Evolutionary conservation across 208 protist genomes (phyloP).

Genomic region (Kentomonas sorsogonicus): DNA sequence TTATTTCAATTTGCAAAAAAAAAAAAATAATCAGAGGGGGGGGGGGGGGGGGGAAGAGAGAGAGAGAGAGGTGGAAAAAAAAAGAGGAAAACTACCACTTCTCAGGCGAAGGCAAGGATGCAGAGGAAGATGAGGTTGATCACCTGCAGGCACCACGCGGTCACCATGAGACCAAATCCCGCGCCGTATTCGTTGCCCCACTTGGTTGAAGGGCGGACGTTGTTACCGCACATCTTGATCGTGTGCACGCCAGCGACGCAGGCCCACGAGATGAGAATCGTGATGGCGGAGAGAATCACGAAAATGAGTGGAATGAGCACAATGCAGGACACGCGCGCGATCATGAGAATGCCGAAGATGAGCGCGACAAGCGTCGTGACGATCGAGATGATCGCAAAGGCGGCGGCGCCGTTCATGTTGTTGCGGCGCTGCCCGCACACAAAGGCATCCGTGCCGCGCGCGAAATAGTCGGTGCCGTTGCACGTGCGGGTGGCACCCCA

Average conservation of each 20-base stretch:
- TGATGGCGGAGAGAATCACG: constrained; percentile 21
- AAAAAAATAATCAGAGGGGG: too few relatives aligned
- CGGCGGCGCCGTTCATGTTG: constrained; percentile 28
- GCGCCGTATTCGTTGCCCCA: constrained; percentile 21
- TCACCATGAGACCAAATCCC: constrained; percentile 44
- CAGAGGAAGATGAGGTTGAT: constrained; percentile 17
- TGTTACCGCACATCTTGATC: constrained; percentile 23
- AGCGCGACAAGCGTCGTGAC: constrained; percentile 26
- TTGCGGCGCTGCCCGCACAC: constrained; percentile 18
- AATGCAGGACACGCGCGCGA: constrained; percentile 15
- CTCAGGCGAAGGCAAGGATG: constrained; percentile 14
- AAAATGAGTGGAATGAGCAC: constrained; percentile 21
- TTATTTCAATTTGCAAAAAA: too few relatives aligned
- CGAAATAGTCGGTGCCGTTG: constrained; percentile 22
- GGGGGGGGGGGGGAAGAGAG: too few relatives aligned
- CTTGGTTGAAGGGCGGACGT: too few relatives aligned
- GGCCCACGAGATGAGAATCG: constrained; percentile 36
- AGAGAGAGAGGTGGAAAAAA: too few relatives aligned
- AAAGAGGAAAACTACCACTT: too few relatives aligned
- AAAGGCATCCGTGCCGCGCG: constrained; percentile 13
- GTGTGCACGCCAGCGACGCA: constrained; percentile 37
- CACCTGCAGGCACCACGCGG: constrained; percentile 30
- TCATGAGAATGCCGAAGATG: constrained; percentile 25
- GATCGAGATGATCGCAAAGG: constrained; percentile 34
- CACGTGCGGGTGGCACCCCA: constrained; percentile 34